Evolutionary conservation across 495 filamentous ascomycete species (phyloP), one percentile per base, ranked within the genome.

Genomic region (Filosporella fistucella): DNA sequence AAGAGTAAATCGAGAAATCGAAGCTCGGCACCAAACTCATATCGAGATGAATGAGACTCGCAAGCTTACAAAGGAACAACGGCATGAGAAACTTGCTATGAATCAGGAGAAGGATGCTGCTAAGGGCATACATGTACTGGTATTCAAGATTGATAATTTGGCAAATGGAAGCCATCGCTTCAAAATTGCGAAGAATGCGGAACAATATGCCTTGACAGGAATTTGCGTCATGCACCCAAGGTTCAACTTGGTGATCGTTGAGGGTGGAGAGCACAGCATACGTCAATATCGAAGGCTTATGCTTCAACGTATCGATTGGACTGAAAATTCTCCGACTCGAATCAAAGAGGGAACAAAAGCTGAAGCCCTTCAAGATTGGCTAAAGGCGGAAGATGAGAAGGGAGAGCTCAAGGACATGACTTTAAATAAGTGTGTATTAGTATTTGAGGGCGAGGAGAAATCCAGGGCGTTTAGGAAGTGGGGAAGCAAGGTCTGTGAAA

Each of bases 301-400:
- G 87, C 68, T 91, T 17, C 82, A 94, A 47, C 88, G 93, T 13
- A 90, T 97, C 57, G 82, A 91, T 61, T 99, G 93, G 93, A 86
- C 83, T 2, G 91, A 97, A 62, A 91, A 95, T 49, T 76, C 80
- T 3, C 79, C 82, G 2, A 84, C 91, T 1, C 71, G 73, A 40
- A 74, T 81, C 14, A 69, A 75, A 23, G 71, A 83, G 47, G 74
- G 76, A 34, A 55, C 52, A 16, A 82, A 82, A 51, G 65, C 76
- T 33, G 77, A 84, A 58, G 70, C 77, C 13, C 67, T 77, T 38
- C 75, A 78, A 11, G 68, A 82, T 1, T 96, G 88, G 86, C 65
- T 94, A 45, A 76, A 78, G 47, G 78, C 85, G 1, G 81, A 89
- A 56, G 84, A 90, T 64, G 89, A 89, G 35, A 76, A 86, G 17